Evolutionary conservation across 1,284 basidiomycete species (phyloP).

Genomic region (Tylopilus sp.): DNA sequence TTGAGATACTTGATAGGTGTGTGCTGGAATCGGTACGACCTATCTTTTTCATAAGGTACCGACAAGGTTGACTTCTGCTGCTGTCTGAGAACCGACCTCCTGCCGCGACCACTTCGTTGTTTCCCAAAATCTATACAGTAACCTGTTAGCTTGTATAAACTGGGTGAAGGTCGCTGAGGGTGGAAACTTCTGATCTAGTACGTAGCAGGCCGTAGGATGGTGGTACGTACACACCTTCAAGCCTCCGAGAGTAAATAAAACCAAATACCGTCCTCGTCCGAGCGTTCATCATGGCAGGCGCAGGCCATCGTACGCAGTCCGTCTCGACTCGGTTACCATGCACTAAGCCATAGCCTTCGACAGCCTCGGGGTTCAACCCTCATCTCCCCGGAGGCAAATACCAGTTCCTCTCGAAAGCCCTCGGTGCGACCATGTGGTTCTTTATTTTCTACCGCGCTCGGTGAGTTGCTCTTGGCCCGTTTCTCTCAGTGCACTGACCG

Average conservation of each 20-base stretch:
- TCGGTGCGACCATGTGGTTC: constrained; percentile 96
- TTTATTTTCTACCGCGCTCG: constrained; percentile 93
- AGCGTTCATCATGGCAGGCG: constrained; percentile 31
- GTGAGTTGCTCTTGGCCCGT: constrained; percentile 45
- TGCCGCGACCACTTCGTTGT: constrained; percentile 69
- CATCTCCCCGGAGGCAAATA: constrained; percentile 76
- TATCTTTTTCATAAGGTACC: neutral
- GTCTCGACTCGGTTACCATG: neutral
- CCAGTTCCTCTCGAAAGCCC: constrained; percentile 73
- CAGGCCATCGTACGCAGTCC: constrained; percentile 25
- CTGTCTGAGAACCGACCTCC: too few species aligned
- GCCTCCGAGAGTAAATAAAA: constrained; percentile 18
- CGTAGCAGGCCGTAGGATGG: too few species aligned
- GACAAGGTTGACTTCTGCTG: constrained; percentile 6
- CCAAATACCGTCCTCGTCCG: constrained; percentile 24
- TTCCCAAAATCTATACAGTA: constrained; percentile 96
- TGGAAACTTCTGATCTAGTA: neutral
- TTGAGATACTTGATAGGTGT: constrained; percentile 92
- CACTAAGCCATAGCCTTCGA: neutral
- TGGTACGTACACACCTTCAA: too few species aligned
- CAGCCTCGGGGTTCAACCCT: constrained; percentile 75
- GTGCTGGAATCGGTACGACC: constrained; percentile 82
- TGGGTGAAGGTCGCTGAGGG: constrained; percentile 41
- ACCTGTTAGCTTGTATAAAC: constrained; percentile 80
- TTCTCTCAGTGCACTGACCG: constrained; percentile 4